Evolutionary conservation across 305 asterid genomes (phyloP), one percentile per base, ranked within the genome.

Genomic region (Striga hermonthica): DNA sequence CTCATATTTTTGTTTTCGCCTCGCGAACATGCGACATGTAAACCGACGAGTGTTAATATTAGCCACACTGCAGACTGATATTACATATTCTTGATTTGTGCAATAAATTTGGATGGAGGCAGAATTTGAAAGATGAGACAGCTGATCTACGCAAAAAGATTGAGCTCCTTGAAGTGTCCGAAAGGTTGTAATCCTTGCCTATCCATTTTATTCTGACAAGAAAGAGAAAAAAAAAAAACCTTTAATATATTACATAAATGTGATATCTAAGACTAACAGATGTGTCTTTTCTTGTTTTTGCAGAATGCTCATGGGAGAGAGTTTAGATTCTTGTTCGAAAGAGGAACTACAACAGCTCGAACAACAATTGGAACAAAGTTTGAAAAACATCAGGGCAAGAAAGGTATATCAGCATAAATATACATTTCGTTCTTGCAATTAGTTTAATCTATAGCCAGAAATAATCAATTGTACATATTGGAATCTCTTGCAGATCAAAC

Each of bases 281-380:
- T 35, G 12, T 34, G 11, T 57, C n/a, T n/a, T n/a, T n/a, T n/a
- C n/a, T n/a, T n/a, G n/a, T n/a, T n/a, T n/a, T n/a, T n/a, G n/a
- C 82, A 85, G 91, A 67, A 83, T 68, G 70, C 73, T 82, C 15
- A 53, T 83, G 59, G 89, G 89, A 77, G 75, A 82, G 22, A 68
- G 73, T 62, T 57, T 79, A 57, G 85, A 76, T 60, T 74, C 81
- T 57, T 74, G 78, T 53, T 72, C 83, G 12, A 11, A 54, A 28
- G 82, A 61, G 50, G 91, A 85, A 54, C 60, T 85, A 59, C 72
- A 70, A 53, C 70, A 75, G 56, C 59, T 83, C 12, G 82, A 85
- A 74, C 67, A 14, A 45, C 82, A 83, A 64, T 64, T 82, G 79
- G 82, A 77, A 40, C 63, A 31, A 79, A 82, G 91, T 70, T 62